Evolutionary conservation across 2,329 filamentous ascomycete species (phyloP).

Genomic region (Apiospora saccharicola): DNA sequence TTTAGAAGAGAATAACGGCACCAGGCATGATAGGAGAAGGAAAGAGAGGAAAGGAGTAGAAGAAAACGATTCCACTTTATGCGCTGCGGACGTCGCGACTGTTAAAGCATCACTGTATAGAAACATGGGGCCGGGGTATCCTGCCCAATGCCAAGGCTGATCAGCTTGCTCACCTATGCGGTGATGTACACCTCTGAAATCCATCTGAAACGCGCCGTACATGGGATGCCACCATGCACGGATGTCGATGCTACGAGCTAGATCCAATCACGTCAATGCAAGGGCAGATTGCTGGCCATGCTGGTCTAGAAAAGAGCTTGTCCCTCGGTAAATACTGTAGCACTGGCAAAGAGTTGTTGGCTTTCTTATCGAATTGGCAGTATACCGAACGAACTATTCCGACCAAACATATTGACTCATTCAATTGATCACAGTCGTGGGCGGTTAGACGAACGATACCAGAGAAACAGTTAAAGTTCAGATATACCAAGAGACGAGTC

Average conservation of each 20-base stretch:
- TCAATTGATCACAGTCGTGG: neutral
- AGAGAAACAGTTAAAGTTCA: neutral
- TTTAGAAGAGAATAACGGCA: conserved; percentile 23
- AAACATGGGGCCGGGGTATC: conserved; percentile 23
- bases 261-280: conserved; percentile 18
- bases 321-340: neutral
- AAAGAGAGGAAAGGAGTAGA: neutral
- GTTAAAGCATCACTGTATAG: conserved; percentile 15
- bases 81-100: conserved; percentile 3
- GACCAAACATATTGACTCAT: neutral
- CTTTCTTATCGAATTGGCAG: neutral
- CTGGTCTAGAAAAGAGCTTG: neutral
- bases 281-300: conserved; percentile 9
- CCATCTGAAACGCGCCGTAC: conserved; percentile 45
- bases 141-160: conserved; percentile 22
- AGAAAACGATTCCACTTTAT: conserved; percentile 20
- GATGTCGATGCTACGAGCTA: conserved; percentile 24
- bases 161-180: conserved; percentile 30
- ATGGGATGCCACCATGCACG: conserved; percentile 38
- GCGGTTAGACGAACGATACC: neutral
- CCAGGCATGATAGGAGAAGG: conserved; percentile 24
- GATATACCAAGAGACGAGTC: neutral
- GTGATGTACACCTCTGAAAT: conserved; percentile 43
- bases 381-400: neutral
- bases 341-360: neutral